A percentile compares a stretch with the other conserved stretches of the same genome.
Conservation (phyloP, 2,329 filamentous ascomycete species). For the Alternaria panax region DNA sequence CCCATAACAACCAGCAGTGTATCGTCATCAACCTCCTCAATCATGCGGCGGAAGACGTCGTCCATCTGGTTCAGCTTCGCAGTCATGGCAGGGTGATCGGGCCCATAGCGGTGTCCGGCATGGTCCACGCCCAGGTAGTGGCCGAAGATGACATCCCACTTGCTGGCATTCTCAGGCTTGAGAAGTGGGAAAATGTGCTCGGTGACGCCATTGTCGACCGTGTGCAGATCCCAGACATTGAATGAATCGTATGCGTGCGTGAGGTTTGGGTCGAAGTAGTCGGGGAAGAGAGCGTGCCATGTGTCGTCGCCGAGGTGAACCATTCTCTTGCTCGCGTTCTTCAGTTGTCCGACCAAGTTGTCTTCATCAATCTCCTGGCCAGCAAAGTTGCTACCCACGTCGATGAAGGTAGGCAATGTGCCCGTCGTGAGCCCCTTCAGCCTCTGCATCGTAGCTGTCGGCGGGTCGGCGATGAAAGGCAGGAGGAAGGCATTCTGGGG, state of each 20-base stretch:
- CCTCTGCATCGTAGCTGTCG: slow-evolving; percentile 89
- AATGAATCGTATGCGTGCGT: slow-evolving; percentile 94
- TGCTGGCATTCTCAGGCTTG: slow-evolving; percentile 65
- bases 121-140: slow-evolving; percentile 97
- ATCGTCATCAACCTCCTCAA: slow-evolving; percentile 76
- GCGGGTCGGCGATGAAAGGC: slow-evolving; percentile 96
- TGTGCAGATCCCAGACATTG: slow-evolving; percentile 97
- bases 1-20: slow-evolving; percentile 96
- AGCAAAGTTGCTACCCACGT: slow-evolving; percentile 93
- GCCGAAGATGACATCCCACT: slow-evolving; percentile 95
- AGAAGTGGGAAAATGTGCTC: slow-evolving; percentile 89
- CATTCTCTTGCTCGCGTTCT: slow-evolving; percentile 73
- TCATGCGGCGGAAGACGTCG: slow-evolving; percentile 74
- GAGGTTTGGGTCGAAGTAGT: slow-evolving; percentile 87
- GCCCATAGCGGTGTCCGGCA: slow-evolving; percentile 94
- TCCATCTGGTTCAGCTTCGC: slow-evolving; percentile 94
- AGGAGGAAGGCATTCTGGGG: slow-evolving; percentile 87
- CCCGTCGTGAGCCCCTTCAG: slow-evolving; percentile 95
- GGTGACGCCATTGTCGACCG: slow-evolving; percentile 92
- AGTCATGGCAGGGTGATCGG: slow-evolving; percentile 89
- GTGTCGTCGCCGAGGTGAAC: slow-evolving; percentile 98
- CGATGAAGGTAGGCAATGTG: slow-evolving; percentile 92
- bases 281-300: slow-evolving; percentile 92
- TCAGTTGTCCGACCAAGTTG: slow-evolving; percentile 72
- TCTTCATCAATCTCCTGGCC: slow-evolving; percentile 97